Evolutionary conservation across 1,284 basidiomycete genomes (phyloP).

Genomic region (Trichosporon ovoides): DNA sequence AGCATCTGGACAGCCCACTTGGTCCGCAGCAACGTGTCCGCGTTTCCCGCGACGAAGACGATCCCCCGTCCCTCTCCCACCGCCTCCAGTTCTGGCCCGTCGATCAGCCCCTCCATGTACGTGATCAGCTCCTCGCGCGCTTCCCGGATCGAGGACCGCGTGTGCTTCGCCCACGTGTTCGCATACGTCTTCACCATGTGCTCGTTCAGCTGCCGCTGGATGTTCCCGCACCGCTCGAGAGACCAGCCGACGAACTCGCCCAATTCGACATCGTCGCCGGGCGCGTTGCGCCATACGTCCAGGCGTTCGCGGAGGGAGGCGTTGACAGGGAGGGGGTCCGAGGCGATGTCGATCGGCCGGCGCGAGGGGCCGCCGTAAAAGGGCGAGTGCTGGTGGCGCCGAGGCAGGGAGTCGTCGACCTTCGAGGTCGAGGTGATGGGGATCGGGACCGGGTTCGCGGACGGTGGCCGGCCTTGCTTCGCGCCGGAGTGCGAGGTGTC

Average conservation of each 20-base stretch:
- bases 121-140: constrained; percentile 44
- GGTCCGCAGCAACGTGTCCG: constrained; percentile 50
- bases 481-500: not conserved
- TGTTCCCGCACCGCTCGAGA: constrained; percentile 41
- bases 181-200: constrained; percentile 43
- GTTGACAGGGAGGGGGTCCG: constrained; percentile 43
- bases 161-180: constrained; percentile 45
- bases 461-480: not conserved
- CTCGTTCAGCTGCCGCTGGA: constrained; percentile 43
- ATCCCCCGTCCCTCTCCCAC: constrained; percentile 46
- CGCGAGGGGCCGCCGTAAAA: constrained; percentile 14
- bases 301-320: constrained; percentile 48
- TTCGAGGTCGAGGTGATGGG: no score
- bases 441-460: no score
- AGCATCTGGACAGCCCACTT: constrained; percentile 48
- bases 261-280: constrained; percentile 46
- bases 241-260: constrained; percentile 47
- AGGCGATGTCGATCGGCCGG: constrained; percentile 42
- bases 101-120: constrained; percentile 36
- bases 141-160: constrained; percentile 35
- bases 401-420: not conserved
- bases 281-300: constrained; percentile 47
- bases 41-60: constrained; percentile 53
- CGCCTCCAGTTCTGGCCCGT: constrained; percentile 14
- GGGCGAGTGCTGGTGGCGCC: constrained; percentile 12